phyloP scores from a whole-genome alignment of 371 early-diverging fungal genomes.

The Mucor irregularis region DNA sequence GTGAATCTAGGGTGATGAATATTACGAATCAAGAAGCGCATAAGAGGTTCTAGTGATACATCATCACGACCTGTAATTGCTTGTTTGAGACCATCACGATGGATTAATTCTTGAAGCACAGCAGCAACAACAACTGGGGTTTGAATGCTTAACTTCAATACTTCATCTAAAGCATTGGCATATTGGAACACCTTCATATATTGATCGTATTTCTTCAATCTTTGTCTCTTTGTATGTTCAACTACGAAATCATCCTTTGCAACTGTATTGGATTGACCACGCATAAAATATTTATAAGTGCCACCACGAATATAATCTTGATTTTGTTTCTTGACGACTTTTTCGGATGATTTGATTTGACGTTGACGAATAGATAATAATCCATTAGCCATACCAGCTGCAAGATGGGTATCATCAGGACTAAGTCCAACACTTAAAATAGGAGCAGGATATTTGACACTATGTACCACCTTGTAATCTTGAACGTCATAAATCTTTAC shows the following conservation, averaged over 20 bases:
- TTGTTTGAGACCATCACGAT: slow-evolving; percentile 75
- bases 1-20: slow-evolving; percentile 81
- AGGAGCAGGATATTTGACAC: slow-evolving; percentile 89
- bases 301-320: slow-evolving; percentile 53
- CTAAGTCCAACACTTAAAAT: slow-evolving; percentile 84
- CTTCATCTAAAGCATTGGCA: slow-evolving; percentile 86
- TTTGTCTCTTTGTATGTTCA: slow-evolving; percentile 61
- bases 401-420: slow-evolving; percentile 86
- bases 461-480: slow-evolving; percentile 85
- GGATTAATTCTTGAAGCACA: slow-evolving; percentile 86
- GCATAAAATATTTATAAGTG: slow-evolving; percentile 71
- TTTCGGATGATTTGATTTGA: slow-evolving; percentile 60
- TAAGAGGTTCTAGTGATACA: slow-evolving; percentile 75
- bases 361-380: slow-evolving; percentile 85
- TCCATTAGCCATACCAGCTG: slow-evolving; percentile 93
- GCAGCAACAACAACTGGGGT: slow-evolving; percentile 61
- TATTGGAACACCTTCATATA: slow-evolving; percentile 82
- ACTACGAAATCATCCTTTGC: slow-evolving; percentile 69
- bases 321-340: slow-evolving; percentile 48
- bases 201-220: slow-evolving; percentile 78
- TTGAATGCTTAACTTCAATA: slow-evolving; percentile 50
- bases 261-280: slow-evolving; percentile 53
- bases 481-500: slow-evolving; percentile 90
- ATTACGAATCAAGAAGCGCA: slow-evolving; percentile 76
- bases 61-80: slow-evolving; percentile 92